Percentiles rank a stretch among this genome's conserved stretches.
Evolutionary conservation across 2,329 filamentous ascomycete genomes (phyloP).

Genomic region (Talaromyces marneffei): DNA sequence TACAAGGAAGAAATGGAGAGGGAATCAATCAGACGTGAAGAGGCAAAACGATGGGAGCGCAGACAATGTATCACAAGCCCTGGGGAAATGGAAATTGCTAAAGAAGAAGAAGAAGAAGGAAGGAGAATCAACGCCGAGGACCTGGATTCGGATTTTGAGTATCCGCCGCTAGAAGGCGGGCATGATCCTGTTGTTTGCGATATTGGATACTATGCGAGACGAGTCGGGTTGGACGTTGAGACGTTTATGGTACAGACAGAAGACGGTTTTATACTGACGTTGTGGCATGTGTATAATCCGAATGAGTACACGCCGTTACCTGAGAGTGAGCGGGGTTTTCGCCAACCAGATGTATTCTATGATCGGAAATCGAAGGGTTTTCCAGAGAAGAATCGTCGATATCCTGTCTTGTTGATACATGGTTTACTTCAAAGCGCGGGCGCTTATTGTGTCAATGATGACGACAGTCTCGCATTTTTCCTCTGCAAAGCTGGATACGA

Average conservation of each 20-base stretch:
- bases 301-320: constrained; percentile 59
- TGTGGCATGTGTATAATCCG: constrained; percentile 88
- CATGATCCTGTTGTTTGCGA: constrained; percentile 73
- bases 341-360: constrained; percentile 59
- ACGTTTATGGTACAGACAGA: constrained; percentile 81
- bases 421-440: constrained; percentile 83
- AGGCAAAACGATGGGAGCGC: constrained; percentile 58
- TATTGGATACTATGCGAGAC: constrained; percentile 75
- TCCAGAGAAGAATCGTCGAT: constrained; percentile 37
- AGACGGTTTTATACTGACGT: constrained; percentile 81
- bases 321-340: constrained; percentile 37
- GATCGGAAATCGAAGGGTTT: constrained; percentile 29
- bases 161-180: constrained; percentile 70
- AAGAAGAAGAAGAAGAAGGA: constrained; percentile 40
- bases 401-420: constrained; percentile 81
- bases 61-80: constrained; percentile 30
- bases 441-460: constrained; percentile 84
- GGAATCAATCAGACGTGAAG: constrained; percentile 50
- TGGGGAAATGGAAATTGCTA: constrained; percentile 33
- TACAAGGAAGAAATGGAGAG: constrained; percentile 64
- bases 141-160: constrained; percentile 44
- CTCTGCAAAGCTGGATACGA: constrained; percentile 89
- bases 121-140: constrained; percentile 19
- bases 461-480: constrained; percentile 83
- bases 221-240: constrained; percentile 82